Percentiles rank a stretch among this genome's conserved stretches.
Evolutionary conservation across 129 eudicot species (phyloP).

Genomic region (Gnaphalium uliginosum): DNA sequence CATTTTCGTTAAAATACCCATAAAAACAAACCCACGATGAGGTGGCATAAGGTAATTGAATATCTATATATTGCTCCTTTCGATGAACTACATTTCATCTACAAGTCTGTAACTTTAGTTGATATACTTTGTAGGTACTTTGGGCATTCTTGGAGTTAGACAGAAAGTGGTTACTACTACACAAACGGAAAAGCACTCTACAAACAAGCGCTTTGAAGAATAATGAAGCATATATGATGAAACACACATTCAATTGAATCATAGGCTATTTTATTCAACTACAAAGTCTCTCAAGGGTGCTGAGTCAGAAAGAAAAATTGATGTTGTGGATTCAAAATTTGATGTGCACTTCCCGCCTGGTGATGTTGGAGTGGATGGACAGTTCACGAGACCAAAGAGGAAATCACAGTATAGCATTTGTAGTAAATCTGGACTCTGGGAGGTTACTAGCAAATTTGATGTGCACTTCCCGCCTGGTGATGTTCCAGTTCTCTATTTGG

Average conservation of each 20-base stretch:
- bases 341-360: conserved; percentile 91
- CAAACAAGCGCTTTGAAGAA: conserved; percentile 74
- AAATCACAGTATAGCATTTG: too few species aligned
- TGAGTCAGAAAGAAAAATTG: conserved; percentile 90
- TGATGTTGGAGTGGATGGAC: conserved; percentile 69
- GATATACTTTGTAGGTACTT: conserved; percentile 55
- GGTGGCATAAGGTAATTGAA: conserved; percentile 78
- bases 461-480: too few species aligned
- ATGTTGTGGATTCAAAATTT: conserved; percentile 85
- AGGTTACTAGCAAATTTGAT: too few species aligned
- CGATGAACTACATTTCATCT: too few species aligned
- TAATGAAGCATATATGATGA: conserved; percentile 64
- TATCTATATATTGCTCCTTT: neutral
- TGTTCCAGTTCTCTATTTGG: too few species aligned
- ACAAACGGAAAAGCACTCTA: conserved; percentile 83
- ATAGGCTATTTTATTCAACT: conserved; percentile 64
- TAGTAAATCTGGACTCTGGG: too few species aligned
- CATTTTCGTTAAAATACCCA: too few species aligned
- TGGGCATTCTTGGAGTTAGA: conserved; percentile 89
- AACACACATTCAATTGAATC: conserved; percentile 55
- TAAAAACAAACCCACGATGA: conserved; percentile 45
- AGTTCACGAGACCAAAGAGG: conserved; percentile 80
- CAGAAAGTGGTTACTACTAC: conserved; percentile 83
- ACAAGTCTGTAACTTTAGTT: neutral
- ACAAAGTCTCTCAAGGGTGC: conserved; percentile 65